These are phyloP conservation scores for Penicillium sp. DNA, from an alignment of 2,329 filamentous ascomycete genomes.

Conservation along the genomic window DNA sequence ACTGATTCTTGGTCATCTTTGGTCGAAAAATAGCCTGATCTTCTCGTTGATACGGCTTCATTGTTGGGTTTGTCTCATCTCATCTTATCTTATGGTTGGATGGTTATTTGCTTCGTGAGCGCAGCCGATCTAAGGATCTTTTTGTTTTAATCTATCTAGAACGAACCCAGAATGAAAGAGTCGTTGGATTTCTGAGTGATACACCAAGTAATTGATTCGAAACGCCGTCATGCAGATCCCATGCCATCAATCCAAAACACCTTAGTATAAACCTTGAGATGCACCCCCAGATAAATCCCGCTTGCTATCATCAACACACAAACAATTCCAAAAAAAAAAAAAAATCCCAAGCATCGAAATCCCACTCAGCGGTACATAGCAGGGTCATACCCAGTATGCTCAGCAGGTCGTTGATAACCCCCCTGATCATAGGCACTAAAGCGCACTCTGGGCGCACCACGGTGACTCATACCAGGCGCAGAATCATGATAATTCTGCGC, in stretches of 20 bases:
- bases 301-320: background rate
- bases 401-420: slow-evolving; percentile 24
- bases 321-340: background rate
- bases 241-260: background rate
- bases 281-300: background rate
- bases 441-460: slow-evolving; percentile 17
- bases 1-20: slow-evolving; percentile 14
- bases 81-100: slow-evolving; percentile 15
- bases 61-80: slow-evolving; percentile 3
- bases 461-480: slow-evolving; percentile 19
- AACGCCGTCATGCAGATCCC: slow-evolving; percentile 3
- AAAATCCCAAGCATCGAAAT: background rate
- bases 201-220: background rate
- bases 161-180: slow-evolving; percentile 10
- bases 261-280: background rate
- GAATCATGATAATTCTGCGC: slow-evolving; percentile 31
- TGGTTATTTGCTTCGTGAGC: slow-evolving; percentile 18
- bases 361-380: slow-evolving; percentile 29
- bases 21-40: slow-evolving; percentile 18
- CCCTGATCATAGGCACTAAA: slow-evolving; percentile 24
- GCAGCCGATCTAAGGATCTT: slow-evolving; percentile 11
- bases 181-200: background rate
- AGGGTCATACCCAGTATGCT: slow-evolving; percentile 39
- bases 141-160: slow-evolving; percentile 13
- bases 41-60: slow-evolving; percentile 18